Percentiles rank a stretch among this genome's conserved stretches.
Conservation (phyloP, 345 rosid species). For the Diplotaxis tenuifolia region DNA sequence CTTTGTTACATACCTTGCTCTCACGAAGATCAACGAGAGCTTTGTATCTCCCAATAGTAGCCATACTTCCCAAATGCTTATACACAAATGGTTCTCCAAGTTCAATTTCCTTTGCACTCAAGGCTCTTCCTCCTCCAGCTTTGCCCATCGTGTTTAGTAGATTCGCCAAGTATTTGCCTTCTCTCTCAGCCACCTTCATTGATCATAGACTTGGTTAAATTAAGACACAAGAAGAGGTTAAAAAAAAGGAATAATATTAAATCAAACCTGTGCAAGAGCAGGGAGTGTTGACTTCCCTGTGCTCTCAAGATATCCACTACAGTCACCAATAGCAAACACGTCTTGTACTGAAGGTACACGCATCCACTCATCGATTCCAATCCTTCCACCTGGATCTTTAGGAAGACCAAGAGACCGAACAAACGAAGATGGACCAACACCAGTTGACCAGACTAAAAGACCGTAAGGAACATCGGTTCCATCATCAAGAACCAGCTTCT, state of each 20-base stretch:
- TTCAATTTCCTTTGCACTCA: slow-evolving; percentile 45
- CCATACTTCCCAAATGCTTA: slow-evolving; percentile 97
- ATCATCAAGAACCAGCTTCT: slow-evolving; percentile 69
- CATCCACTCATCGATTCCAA: slow-evolving; percentile 91
- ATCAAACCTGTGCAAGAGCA: slow-evolving; percentile 86
- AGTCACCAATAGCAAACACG: slow-evolving; percentile 90
- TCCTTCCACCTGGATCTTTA: slow-evolving; percentile 94
- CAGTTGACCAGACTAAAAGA: slow-evolving; percentile 96
- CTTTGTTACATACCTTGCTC: slow-evolving; percentile 54
- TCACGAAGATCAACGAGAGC: slow-evolving; percentile 96
- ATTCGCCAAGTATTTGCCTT: slow-evolving; percentile 79
- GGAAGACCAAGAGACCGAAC: slow-evolving; percentile 70
- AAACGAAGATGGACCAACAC: slow-evolving; percentile 90
- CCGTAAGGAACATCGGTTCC: slow-evolving; percentile 85
- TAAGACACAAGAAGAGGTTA: background rate
- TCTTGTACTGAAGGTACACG: slow-evolving; percentile 77
- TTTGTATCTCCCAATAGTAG: slow-evolving; percentile 86
- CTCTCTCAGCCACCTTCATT: slow-evolving; percentile 90
- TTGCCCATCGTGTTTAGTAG: slow-evolving; percentile 61
- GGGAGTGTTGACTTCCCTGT: slow-evolving; percentile 93
- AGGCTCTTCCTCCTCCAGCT: slow-evolving; percentile 75
- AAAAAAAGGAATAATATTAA: background rate
- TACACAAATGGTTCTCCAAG: slow-evolving; percentile 80
- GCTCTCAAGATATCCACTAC: slow-evolving; percentile 84
- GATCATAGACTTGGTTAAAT: background rate